Evolutionary conservation across 179 eudicot genomes (phyloP), one percentile per base, ranked within the genome.

Genomic region (Silene vulgaris): DNA sequence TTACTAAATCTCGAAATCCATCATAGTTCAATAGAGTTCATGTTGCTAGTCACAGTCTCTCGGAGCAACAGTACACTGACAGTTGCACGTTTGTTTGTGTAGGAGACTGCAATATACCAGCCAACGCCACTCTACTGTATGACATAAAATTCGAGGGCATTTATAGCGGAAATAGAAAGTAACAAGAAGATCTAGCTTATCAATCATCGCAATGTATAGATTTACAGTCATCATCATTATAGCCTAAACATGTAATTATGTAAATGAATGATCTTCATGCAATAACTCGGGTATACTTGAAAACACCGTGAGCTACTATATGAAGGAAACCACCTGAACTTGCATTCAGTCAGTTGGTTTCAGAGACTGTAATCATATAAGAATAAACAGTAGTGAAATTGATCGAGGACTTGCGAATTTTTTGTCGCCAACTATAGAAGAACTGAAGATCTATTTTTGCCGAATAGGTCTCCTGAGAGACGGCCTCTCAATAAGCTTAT

Each of bases 91-190:
- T 23, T 11, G 26, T 74, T 45, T 63, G 26, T 81, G 70, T 50
- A 91, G 98, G 98, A 72, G 97, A 91, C 79, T 93, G 98, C 87
- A 91, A 91, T 80, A 86, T 91, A 82, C 98, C 98, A 54, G 98
- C 86, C 43, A 93, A 93, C 77, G 91, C 96, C 73, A 90, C 98
- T 67, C 88, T 93, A 29, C 74, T 90, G 1, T 91, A 91, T 66
- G 92, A 93, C 79, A 81, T 93, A 74, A 73, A 85, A 71, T 90
- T 93, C 65, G 89, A 88, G 17, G 83, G 77, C 3, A 71, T 91
- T 77, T 93, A 93, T 88, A 60, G 50, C 32, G 96, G 97, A 70
- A 93, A 93, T 73, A 84, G 97, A 78, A 87, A 86, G 79, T 84
- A 77, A 85, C 72, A 79, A 71, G 61, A 5, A 52, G 61, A 68